A percentile compares a stretch with the other conserved stretches of the same genome.
These are phyloP conservation scores for Parafenestella ontariensis DNA, from an alignment of 2,329 filamentous ascomycete genomes.

Conservation along the genomic window DNA sequence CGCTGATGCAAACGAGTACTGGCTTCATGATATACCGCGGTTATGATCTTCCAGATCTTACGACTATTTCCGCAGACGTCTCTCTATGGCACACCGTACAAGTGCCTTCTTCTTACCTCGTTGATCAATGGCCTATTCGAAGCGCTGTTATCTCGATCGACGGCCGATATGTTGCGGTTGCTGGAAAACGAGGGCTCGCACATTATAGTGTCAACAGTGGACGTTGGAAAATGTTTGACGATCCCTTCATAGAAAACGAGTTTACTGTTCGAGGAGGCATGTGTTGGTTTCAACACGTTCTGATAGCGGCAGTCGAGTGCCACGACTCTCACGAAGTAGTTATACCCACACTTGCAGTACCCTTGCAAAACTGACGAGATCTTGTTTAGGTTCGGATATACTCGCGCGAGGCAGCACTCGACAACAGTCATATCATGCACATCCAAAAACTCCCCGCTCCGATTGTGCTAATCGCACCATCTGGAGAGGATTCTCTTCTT, in stretches of 20 bases:
- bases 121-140: slow-evolving; percentile 92
- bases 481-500: slow-evolving; percentile 90
- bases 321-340: slow-evolving; percentile 76
- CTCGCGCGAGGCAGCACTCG: slow-evolving; percentile 82
- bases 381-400: slow-evolving; percentile 75
- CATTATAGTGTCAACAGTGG: slow-evolving; percentile 96
- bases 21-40: slow-evolving; percentile 92
- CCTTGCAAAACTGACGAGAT: slow-evolving; percentile 9
- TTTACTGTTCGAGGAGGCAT: slow-evolving; percentile 94
- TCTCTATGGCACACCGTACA: slow-evolving; percentile 95
- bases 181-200: slow-evolving; percentile 87
- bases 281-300: slow-evolving; percentile 97
- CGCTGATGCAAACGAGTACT: slow-evolving; percentile 85
- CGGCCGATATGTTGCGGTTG: slow-evolving; percentile 93
- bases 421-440: slow-evolving; percentile 75
- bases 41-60: slow-evolving; percentile 88
- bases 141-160: slow-evolving; percentile 88
- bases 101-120: slow-evolving; percentile 82
- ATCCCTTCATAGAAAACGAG: slow-evolving; percentile 80
- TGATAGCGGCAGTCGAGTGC: slow-evolving; percentile 91
- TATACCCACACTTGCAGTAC: background rate
- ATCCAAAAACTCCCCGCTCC: slow-evolving; percentile 80
- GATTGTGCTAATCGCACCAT: slow-evolving; percentile 87
- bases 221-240: slow-evolving; percentile 93
- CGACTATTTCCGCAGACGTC: slow-evolving; percentile 88